A percentile compares a stretch with the other conserved stretches of the same genome.
These are phyloP conservation scores for Cryptosporidium felis DNA, from an alignment of 169 alveolate genomes.

Conservation along the genomic window DNA sequence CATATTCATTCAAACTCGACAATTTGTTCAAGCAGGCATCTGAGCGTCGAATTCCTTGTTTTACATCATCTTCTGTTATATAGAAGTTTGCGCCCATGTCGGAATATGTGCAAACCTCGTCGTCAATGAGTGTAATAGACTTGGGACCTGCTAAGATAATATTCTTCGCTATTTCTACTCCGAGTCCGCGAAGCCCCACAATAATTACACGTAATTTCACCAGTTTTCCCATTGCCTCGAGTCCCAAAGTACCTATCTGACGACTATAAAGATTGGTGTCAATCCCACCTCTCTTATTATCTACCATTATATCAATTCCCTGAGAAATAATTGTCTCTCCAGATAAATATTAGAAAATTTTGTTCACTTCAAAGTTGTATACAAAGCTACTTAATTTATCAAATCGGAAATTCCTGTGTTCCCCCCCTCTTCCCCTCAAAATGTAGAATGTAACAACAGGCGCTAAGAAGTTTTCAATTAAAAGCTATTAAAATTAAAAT, in stretches of 20 bases:
- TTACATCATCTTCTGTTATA: conserved; percentile 88
- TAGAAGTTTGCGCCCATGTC: conserved; percentile 95
- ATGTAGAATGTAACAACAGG: too few species aligned
- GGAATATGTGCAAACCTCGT: conserved; percentile 79
- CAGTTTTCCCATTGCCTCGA: conserved; percentile 96
- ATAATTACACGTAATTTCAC: conserved; percentile 90
- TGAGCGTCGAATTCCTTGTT: conserved; percentile 78
- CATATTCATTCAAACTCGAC: conserved; percentile 92
- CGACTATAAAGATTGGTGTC: conserved; percentile 97
- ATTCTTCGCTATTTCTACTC: conserved; percentile 93
- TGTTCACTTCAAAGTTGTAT: too few species aligned
- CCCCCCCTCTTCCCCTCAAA: too few species aligned
- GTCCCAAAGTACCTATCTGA: conserved; percentile 98
- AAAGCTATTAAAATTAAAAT: too few species aligned
- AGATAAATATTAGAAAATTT: too few species aligned
- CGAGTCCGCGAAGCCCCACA: conserved; percentile 93
- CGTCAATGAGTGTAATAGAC: conserved; percentile 90
- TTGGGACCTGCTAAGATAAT: conserved; percentile 95
- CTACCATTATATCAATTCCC: too few species aligned
- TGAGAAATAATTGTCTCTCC: too few species aligned
- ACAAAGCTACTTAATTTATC: too few species aligned
- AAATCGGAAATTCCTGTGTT: too few species aligned
- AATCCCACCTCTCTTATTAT: conserved; percentile 74
- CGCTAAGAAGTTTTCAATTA: too few species aligned
- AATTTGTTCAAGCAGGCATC: conserved; percentile 87